Conservation (phyloP, 2,329 filamentous ascomycete genomes). For the Lachnellula occidentalis region DNA sequence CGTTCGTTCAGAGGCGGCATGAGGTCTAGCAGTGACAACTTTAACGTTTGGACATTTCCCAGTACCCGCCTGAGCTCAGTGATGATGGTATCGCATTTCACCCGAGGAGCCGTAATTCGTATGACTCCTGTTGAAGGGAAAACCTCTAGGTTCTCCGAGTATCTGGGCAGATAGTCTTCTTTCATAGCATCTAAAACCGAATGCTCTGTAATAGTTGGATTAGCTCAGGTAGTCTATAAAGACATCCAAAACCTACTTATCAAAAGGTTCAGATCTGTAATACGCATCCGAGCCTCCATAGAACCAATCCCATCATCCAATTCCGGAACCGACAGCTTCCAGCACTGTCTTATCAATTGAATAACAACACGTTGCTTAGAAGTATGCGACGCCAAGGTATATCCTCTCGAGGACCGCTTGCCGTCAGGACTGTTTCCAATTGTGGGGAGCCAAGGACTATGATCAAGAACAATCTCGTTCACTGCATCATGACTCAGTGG, state of each 20-base stretch:
- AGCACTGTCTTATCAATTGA: slow-evolving; percentile 27
- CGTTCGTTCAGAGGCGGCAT: slow-evolving; percentile 1
- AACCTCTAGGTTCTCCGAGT: slow-evolving; percentile 26
- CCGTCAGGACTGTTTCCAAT: slow-evolving; percentile 22
- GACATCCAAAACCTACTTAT: slow-evolving; percentile 18
- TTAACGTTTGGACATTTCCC: slow-evolving; percentile 13
- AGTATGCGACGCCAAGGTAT: slow-evolving; percentile 25
- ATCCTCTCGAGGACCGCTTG: slow-evolving; percentile 23
- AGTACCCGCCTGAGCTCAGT: slow-evolving; percentile 19
- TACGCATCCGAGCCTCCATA: slow-evolving; percentile 25
- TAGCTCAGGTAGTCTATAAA: background rate
- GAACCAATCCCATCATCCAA: slow-evolving; percentile 27
- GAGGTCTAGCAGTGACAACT: slow-evolving; percentile 17
- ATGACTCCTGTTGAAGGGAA: slow-evolving; percentile 23
- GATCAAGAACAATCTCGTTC: slow-evolving; percentile 9
- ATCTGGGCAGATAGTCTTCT: slow-evolving; percentile 13
- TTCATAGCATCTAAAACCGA: slow-evolving; percentile 22
- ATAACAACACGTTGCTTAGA: slow-evolving; percentile 25
- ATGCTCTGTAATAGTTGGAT: background rate
- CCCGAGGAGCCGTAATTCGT: slow-evolving; percentile 24
- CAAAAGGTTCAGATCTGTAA: slow-evolving; percentile 25
- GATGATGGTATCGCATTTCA: slow-evolving; percentile 21
- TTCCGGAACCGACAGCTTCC: slow-evolving; percentile 27
- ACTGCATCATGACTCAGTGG: background rate
- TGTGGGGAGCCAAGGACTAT: slow-evolving; percentile 28